These are phyloP conservation scores for Fusarium floridanum DNA, from an alignment of 2,329 filamentous ascomycete genomes.

Conservation along the genomic window DNA sequence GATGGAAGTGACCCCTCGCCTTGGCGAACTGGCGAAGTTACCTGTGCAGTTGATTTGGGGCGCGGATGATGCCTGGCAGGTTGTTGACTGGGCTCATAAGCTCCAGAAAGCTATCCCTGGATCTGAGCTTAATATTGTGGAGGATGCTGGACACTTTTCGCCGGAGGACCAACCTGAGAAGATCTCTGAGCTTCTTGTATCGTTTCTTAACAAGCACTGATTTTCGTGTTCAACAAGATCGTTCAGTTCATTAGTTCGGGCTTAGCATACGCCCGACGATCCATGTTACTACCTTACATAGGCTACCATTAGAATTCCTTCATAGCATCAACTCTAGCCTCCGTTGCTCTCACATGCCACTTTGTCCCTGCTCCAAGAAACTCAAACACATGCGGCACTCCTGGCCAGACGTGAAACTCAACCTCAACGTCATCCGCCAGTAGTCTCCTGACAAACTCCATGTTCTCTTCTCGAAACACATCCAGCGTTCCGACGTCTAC, in stretches of 20 bases:
- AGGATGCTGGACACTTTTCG: conserved; percentile 49
- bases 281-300: not conserved
- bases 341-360: conserved; percentile 24
- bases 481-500: conserved; percentile 39
- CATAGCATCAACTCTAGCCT: conserved; percentile 27
- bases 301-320: conserved; percentile 14
- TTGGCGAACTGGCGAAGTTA: conserved; percentile 41
- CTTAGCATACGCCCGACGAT: not conserved
- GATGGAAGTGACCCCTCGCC: conserved; percentile 44
- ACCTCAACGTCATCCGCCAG: conserved; percentile 38
- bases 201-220: conserved; percentile 20
- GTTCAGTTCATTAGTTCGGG: no score
- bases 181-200: conserved; percentile 28
- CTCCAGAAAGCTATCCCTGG: conserved; percentile 48
- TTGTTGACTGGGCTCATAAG: conserved; percentile 49
- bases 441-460: conserved; percentile 37
- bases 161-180: conserved; percentile 46
- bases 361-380: conserved; percentile 25
- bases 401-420: conserved; percentile 42
- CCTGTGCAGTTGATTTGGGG: conserved; percentile 51
- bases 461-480: conserved; percentile 34
- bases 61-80: conserved; percentile 49
- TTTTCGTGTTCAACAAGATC: no score
- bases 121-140: conserved; percentile 44
- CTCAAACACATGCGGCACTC: conserved; percentile 41